phyloP scores from a whole-genome alignment of 768 basidiomycete species.

The Mycena maculata region DNA sequence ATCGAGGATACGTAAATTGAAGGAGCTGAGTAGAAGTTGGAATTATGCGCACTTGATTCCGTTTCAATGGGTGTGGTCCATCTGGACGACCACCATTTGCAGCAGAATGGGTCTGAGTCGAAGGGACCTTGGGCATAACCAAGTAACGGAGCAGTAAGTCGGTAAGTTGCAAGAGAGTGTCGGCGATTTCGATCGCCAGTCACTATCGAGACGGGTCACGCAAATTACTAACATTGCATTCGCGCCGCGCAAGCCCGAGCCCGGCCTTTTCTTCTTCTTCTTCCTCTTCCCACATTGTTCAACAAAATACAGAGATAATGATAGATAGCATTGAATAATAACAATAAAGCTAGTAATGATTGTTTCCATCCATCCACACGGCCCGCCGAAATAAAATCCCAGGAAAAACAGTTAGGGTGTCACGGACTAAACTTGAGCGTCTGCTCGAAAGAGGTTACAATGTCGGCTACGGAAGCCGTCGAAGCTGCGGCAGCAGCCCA shows the following conservation, averaged over 20 bases:
- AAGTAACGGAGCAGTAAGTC: conserved; percentile 4
- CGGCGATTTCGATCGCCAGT: too few species aligned
- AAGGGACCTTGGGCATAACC: conserved; percentile 54
- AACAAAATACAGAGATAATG: not conserved
- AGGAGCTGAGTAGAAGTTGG: not conserved
- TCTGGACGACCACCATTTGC: conserved; percentile 54
- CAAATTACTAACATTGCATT: too few species aligned
- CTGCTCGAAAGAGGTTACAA: conserved; percentile 55
- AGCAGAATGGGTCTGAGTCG: conserved; percentile 40
- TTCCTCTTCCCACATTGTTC: too few species aligned
- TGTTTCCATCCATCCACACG: not conserved
- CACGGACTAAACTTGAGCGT: conserved; percentile 39
- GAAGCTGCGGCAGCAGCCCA: conserved; percentile 60
- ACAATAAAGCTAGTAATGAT: conserved; percentile 29
- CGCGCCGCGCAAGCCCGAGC: too few species aligned
- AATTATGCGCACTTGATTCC: conserved; percentile 58
- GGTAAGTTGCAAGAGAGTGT: too few species aligned
- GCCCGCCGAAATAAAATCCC: not conserved
- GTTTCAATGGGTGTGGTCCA: conserved; percentile 53
- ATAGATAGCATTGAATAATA: conserved; percentile 23
- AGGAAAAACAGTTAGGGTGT: conserved; percentile 24
- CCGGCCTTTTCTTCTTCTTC: too few species aligned
- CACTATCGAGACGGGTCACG: too few species aligned
- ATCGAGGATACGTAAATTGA: not conserved
- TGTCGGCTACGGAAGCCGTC: conserved; percentile 55